These are phyloP conservation scores for Coprinopsis sp. DNA, from an alignment of 768 basidiomycete genomes.

Conservation along the genomic window DNA sequence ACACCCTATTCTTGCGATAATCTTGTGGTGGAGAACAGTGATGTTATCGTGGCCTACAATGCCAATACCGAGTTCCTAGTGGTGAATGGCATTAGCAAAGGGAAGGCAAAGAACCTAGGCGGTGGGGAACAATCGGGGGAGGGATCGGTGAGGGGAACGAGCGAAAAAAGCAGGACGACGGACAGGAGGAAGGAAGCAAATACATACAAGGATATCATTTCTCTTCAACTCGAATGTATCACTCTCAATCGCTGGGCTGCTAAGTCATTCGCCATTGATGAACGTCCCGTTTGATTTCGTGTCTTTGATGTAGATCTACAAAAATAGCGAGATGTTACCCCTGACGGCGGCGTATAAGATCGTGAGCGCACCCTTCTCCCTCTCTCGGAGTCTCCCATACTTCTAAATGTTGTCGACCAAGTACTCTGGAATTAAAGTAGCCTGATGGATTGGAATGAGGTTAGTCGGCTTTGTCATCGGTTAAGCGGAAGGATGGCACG, in stretches of 20 bases:
- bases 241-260: constrained; percentile 68
- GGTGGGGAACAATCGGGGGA: no score
- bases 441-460: no score
- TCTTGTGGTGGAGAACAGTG: constrained; percentile 97
- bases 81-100: no score
- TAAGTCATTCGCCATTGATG: constrained; percentile 92
- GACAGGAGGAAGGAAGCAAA: constrained; percentile 1
- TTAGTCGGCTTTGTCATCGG: no score
- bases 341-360: constrained; percentile 9
- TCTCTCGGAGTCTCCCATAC: constrained; percentile 98
- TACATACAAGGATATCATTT: constrained; percentile 91
- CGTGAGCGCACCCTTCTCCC: constrained; percentile 61
- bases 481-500: no score
- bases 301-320: constrained; percentile 94
- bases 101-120: no score
- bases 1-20: constrained; percentile 89
- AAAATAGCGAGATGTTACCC: not conserved
- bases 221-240: constrained; percentile 92
- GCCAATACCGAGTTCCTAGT: constrained; percentile 99
- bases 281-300: constrained; percentile 99
- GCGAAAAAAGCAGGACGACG: constrained; percentile 8
- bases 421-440: constrained; percentile 93
- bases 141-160: constrained; percentile 4
- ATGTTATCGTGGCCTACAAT: constrained; percentile 98
- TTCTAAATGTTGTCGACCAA: constrained; percentile 93